Conservation (phyloP, 1,284 basidiomycete species). For the Sporisorium reilianum region DNA sequence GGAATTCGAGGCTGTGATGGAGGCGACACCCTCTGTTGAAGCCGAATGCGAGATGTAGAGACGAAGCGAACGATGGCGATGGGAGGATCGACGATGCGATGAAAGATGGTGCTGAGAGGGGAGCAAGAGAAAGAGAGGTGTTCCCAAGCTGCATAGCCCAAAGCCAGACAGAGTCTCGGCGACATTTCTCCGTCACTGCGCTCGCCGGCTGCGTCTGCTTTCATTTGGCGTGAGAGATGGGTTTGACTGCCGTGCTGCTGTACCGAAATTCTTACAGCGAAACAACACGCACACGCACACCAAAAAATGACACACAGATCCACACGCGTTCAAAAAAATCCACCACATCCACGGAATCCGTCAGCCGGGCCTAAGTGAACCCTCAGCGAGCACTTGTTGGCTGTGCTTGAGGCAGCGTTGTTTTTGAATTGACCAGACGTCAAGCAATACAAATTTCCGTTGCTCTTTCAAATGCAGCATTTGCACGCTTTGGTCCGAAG, state of each 20-base stretch:
- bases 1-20: neutral
- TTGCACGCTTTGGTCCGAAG: neutral
- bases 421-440: neutral
- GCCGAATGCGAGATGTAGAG: neutral
- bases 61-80: neutral
- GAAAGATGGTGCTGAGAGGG: neutral
- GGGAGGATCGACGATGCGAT: neutral
- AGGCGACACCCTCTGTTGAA: neutral
- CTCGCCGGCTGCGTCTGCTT: neutral
- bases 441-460: neutral
- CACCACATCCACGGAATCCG: neutral
- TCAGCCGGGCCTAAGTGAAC: too few relatives aligned
- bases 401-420: neutral
- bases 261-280: neutral
- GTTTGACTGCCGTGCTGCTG: constrained; percentile 4
- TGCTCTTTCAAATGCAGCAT: neutral
- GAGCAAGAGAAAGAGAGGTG: too few relatives aligned
- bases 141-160: neutral
- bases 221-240: constrained; percentile 3
- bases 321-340: constrained; percentile 3
- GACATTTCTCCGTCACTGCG: constrained; percentile 13
- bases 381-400: too few relatives aligned
- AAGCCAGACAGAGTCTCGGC: neutral
- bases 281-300: neutral
- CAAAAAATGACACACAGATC: constrained; percentile 8